Conservation (phyloP, 1,284 basidiomycete species). For the Rhodotorula sp. region DNA sequence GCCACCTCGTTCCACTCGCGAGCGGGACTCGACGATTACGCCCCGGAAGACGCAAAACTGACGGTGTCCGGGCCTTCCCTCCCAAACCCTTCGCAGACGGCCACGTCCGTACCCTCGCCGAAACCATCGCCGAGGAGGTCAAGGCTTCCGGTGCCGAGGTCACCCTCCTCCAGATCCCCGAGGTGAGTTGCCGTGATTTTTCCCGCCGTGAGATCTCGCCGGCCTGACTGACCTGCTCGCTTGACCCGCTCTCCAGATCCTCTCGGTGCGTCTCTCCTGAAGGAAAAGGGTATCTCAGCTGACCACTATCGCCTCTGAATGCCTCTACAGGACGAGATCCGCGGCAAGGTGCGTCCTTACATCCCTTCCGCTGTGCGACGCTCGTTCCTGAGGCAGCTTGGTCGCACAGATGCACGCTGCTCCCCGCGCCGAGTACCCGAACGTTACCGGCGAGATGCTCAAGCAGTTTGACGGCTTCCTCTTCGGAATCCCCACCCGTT, state of each 20-base stretch:
- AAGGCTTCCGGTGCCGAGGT: conserved; percentile 64
- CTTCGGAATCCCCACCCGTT: conserved; percentile 10
- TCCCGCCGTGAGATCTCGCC: too few relatives aligned
- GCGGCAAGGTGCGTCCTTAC: conserved; percentile 53
- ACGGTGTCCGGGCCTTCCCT: background rate
- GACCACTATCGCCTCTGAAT: too few relatives aligned
- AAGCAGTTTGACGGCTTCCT: conserved; percentile 24
- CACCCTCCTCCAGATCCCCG: conserved; percentile 31
- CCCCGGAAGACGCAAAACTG: background rate
- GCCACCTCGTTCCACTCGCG: too few relatives aligned
- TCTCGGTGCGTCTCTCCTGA: conserved; percentile 50
- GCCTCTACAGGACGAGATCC: conserved; percentile 60
- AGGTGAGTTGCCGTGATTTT: conserved; percentile 46
- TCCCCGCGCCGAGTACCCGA: conserved; percentile 62
- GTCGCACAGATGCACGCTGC: conserved; percentile 65
- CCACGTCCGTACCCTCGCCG: conserved; percentile 62
- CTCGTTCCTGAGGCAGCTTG: background rate
- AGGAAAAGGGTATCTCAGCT: background rate
- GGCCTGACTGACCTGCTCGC: background rate
- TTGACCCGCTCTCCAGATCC: conserved; percentile 52
- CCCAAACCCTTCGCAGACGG: conserved; percentile 33
- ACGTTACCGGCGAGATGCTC: conserved; percentile 66
- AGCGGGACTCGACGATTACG: background rate
- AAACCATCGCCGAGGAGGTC: conserved; percentile 70
- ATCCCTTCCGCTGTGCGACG: background rate